A percentile compares a stretch with the other conserved stretches of the same genome.
Evolutionary conservation across 2,329 filamentous ascomycete genomes (phyloP).

Genomic region (Pseudonectria foliicola): DNA sequence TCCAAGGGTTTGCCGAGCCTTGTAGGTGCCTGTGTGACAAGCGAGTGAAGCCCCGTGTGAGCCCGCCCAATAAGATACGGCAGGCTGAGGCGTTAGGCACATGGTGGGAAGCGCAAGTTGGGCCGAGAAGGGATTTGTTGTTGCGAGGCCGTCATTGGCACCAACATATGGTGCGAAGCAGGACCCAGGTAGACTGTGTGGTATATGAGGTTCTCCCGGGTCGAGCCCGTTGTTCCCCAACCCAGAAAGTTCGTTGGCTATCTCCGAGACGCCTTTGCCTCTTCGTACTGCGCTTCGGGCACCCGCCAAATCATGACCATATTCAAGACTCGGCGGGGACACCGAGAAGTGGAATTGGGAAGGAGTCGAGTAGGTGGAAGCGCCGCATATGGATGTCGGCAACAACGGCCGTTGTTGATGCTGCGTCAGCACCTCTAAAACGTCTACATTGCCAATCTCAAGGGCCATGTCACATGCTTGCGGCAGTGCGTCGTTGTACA

Average conservation of each 20-base stretch:
- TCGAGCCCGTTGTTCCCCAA: too few species aligned
- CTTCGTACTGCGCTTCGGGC: background rate
- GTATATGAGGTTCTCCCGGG: too few species aligned
- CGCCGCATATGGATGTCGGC: slow-evolving; percentile 5
- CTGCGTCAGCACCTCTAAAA: slow-evolving; percentile 13
- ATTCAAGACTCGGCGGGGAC: slow-evolving; percentile 2
- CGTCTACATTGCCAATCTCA: slow-evolving; percentile 8
- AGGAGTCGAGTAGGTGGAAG: slow-evolving; percentile 3
- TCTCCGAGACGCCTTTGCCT: slow-evolving; percentile 9
- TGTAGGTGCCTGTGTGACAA: slow-evolving; percentile 7
- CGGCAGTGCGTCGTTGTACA: slow-evolving; percentile 12
- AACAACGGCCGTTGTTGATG: slow-evolving; percentile 2
- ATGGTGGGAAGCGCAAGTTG: too few species aligned
- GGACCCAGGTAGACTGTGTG: too few species aligned
- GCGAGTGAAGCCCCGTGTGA: slow-evolving; percentile 1
- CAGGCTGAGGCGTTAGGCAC: too few species aligned
- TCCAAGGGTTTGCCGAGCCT: slow-evolving; percentile 5
- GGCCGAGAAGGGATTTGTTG: too few species aligned
- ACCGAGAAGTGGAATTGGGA: slow-evolving; percentile 3
- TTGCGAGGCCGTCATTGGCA: too few species aligned
- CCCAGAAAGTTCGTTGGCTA: slow-evolving; percentile 8
- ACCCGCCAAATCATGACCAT: background rate
- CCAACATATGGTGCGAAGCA: too few species aligned
- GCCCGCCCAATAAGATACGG: too few species aligned
- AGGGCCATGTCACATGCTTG: slow-evolving; percentile 18